Conservation (phyloP, 2,329 filamentous ascomycete genomes). For the Fusarium oligoseptatum region DNA sequence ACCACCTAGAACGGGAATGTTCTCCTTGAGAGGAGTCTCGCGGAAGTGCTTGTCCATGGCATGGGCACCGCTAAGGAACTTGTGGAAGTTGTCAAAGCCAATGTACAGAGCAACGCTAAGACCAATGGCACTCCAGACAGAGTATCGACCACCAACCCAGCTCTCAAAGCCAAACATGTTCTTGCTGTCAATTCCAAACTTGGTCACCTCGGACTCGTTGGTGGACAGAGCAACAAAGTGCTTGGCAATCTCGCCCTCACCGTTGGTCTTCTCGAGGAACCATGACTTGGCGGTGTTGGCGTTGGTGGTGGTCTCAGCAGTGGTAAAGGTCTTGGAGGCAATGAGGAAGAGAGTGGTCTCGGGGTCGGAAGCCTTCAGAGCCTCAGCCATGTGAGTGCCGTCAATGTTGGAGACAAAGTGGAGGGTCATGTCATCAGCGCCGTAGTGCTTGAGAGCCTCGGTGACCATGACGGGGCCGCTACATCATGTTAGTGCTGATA, state of each 20-base stretch:
- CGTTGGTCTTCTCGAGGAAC: slow-evolving; percentile 86
- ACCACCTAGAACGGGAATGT: slow-evolving; percentile 93
- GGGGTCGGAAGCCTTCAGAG: slow-evolving; percentile 87
- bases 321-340: slow-evolving; percentile 99
- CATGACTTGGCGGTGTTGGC: slow-evolving; percentile 96
- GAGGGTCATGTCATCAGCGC: slow-evolving; percentile 84
- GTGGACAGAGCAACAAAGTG: slow-evolving; percentile 99
- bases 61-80: slow-evolving; percentile 94
- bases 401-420: slow-evolving; percentile 99
- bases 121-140: slow-evolving; percentile 98
- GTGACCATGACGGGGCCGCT: slow-evolving; percentile 99
- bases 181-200: slow-evolving; percentile 98
- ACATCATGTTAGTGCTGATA: slow-evolving; percentile 28
- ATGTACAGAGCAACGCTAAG: slow-evolving; percentile 95
- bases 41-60: slow-evolving; percentile 99
- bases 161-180: slow-evolving; percentile 99
- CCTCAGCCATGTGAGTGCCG: slow-evolving; percentile 96
- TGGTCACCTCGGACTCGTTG: slow-evolving; percentile 94
- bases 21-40: slow-evolving; percentile 89
- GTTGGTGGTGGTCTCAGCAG: slow-evolving; percentile 96
- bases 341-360: slow-evolving; percentile 99
- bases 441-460: slow-evolving; percentile 96
- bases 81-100: slow-evolving; percentile 96
- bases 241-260: slow-evolving; percentile 92
- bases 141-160: slow-evolving; percentile 98